Base-by-base conservation (phyloP, 1,139 yeast species). In the Lodderomyces elongisporus region DNA sequence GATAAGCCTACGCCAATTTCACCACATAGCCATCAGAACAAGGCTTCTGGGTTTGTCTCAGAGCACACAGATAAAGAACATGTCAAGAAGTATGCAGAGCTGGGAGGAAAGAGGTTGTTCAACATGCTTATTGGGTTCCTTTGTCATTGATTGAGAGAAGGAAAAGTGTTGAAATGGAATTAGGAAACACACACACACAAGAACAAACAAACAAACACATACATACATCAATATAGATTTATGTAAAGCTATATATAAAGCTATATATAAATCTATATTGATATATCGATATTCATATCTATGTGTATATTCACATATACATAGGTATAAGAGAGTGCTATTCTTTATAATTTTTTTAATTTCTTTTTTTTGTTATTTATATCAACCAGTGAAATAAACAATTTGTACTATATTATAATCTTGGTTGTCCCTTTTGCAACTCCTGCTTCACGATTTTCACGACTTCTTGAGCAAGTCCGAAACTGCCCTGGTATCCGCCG, bases 401-500 rank as follows among this genome's bases (percentile, higher is more conserved):
- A n/a, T n/a, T n/a, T n/a, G n/a, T n/a, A n/a, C n/a, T n/a, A n/a
- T n/a, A n/a, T n/a, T n/a, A n/a, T n/a, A n/a, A n/a, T n/a, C n/a
- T n/a, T n/a, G n/a, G n/a, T n/a, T n/a, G n/a, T n/a, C n/a, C n/a
- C n/a, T n/a, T n/a, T n/a, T n/a, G n/a, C n/a, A n/a, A n/a, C n/a
- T n/a, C n/a, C n/a, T n/a, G n/a, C n/a, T 35, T 18, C 28, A 42
- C 12, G 10, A 42, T 38, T 4, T 39, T 35, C 4, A 62, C 59
- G 2, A 62, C 61, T 36, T 51, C 45, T 9, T 36, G 42, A 23
- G 63, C 56, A 37, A 62, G 53, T 2, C 75, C 75, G 40, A 57
- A 66, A 39, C 73, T 66, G 6, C 71, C 66, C 44, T 73, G 79
- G 50, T 66, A 73, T 1, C 79, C 78, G 6, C 75, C 74, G 6